Percentiles rank a stretch among this genome's conserved stretches.
Conservation (phyloP, 768 basidiomycete genomes). For the Pisolithus tinctorius region DNA sequence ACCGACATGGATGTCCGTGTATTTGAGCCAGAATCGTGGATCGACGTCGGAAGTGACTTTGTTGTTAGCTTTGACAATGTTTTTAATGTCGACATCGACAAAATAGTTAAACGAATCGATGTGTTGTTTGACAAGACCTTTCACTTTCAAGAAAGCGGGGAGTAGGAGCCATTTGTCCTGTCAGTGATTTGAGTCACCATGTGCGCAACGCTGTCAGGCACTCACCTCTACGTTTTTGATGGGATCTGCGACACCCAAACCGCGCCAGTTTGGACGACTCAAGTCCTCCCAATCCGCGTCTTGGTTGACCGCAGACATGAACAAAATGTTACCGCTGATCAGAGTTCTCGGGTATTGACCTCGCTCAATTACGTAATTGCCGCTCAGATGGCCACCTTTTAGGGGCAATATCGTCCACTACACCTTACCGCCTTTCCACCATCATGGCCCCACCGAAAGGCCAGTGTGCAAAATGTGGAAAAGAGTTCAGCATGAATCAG, state of each 20-base stretch:
- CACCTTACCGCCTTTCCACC: not conserved
- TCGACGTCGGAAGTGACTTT: conserved; percentile 96
- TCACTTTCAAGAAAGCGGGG: conserved; percentile 94
- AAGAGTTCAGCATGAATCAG: not conserved
- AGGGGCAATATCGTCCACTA: too few relatives aligned
- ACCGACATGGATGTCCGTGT: conserved; percentile 91
- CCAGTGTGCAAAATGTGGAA: not conserved
- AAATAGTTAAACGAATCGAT: conserved; percentile 99
- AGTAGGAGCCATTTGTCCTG: conserved; percentile 99
- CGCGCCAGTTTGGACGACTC: conserved; percentile 58
- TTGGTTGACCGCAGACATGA: not conserved
- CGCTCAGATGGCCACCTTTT: too few relatives aligned
- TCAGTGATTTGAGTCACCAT: not conserved
- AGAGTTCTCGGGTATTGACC: too few relatives aligned
- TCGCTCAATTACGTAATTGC: not conserved
- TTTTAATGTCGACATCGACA: conserved; percentile 94
- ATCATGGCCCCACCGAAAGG: not conserved
- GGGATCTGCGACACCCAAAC: conserved; percentile 78
- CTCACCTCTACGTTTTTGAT: conserved; percentile 87
- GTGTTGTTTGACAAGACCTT: conserved; percentile 98
- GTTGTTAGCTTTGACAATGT: conserved; percentile 89
- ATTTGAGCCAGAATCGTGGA: conserved; percentile 94
- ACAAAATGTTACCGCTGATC: too few relatives aligned
- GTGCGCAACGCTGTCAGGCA: conserved; percentile 5
- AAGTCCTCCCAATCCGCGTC: conserved; percentile 55